Conservation (phyloP, 208 protist species). For the Zelonia costaricensis region DNA sequence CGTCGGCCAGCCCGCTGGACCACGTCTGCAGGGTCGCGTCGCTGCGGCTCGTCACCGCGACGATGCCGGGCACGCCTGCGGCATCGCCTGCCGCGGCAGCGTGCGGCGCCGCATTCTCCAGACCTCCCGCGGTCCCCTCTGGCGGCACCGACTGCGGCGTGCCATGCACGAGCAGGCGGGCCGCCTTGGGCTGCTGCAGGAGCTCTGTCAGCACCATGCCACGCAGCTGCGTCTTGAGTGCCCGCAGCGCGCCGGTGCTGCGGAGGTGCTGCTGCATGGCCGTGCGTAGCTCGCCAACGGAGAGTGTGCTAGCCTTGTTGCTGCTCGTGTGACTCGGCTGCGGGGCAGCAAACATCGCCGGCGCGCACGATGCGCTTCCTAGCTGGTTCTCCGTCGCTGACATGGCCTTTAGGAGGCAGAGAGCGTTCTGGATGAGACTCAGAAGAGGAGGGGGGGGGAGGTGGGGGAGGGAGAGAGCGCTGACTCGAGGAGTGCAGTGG, state of each 20-base stretch:
- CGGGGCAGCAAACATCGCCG: background rate
- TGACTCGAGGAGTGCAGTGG: too few species aligned
- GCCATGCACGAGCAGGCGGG: constrained; percentile 17
- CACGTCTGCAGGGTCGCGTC: constrained; percentile 37
- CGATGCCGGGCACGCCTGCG: background rate
- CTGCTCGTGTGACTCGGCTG: background rate
- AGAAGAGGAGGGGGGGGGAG: too few species aligned
- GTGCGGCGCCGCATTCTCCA: constrained; percentile 7
- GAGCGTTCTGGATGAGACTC: too few species aligned
- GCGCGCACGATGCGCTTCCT: background rate
- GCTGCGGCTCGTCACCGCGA: constrained; percentile 3
- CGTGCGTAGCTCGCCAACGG: constrained; percentile 66
- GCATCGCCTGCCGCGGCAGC: background rate
- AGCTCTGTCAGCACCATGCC: constrained; percentile 77
- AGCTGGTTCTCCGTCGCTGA: background rate
- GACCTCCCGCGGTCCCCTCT: too few species aligned
- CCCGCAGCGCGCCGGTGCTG: constrained; percentile 63
- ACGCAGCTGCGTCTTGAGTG: constrained; percentile 86
- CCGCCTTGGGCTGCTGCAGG: constrained; percentile 43
- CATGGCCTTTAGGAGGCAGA: background rate
- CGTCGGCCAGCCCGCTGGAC: constrained; percentile 61
- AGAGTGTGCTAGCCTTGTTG: constrained; percentile 17
- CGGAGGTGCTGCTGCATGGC: constrained; percentile 79
- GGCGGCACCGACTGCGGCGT: constrained; percentile 13
- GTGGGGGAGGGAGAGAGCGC: too few species aligned